Base-by-base conservation (phyloP, 306 rosid genomes). In the Sechiopsis laciniata region DNA sequence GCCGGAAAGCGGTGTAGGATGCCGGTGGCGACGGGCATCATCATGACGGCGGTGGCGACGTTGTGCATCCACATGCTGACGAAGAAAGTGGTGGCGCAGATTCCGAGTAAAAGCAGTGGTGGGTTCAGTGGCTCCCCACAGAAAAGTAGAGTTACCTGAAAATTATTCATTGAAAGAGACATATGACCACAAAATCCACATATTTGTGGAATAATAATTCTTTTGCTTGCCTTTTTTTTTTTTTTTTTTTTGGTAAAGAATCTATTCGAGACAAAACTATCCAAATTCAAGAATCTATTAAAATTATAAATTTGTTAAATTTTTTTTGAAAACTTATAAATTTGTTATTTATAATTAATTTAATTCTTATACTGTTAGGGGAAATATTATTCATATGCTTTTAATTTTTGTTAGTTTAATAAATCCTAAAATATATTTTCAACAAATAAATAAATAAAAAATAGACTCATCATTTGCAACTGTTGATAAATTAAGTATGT, bases 51-150 rank as follows among this genome's bases (percentile, higher is more conserved):
- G 0, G 96, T 78, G 10, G 98, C 91, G 79, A 84, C 88, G 82
- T 92, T 90, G 93, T 90, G 98, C 81, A 92, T 77, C 98, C 98
- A 92, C 98, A 92, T 90, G 89, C 96, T 88, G 3, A 92, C 87
- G 54, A 92, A 92, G 57, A 89, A 91, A 55, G 96, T 42, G 46
- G 91, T 88, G 71, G 83, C 91, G 12, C 93, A 87, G 6, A 88
- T 75, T 37, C 98, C 98, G 24, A 92, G 76, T 4, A 92, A 61
- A 0, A 92, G 63, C 13, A 90, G 53, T 5, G 91, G 74, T 21
- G 96, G 96, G 54, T 80, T 90, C 71, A 92, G 26, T 0, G 96
- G 93, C 4, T 90, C 93, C 6, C 98, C 96, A 16, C 96, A 90
- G 72, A 92, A 92, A 14, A 88, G 0, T 11, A 87, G 7, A 0